Percentiles rank a stretch among this genome's conserved stretches.
phyloP scores from a whole-genome alignment of 805 yeast species.

The Candida arabinofermentans region DNA sequence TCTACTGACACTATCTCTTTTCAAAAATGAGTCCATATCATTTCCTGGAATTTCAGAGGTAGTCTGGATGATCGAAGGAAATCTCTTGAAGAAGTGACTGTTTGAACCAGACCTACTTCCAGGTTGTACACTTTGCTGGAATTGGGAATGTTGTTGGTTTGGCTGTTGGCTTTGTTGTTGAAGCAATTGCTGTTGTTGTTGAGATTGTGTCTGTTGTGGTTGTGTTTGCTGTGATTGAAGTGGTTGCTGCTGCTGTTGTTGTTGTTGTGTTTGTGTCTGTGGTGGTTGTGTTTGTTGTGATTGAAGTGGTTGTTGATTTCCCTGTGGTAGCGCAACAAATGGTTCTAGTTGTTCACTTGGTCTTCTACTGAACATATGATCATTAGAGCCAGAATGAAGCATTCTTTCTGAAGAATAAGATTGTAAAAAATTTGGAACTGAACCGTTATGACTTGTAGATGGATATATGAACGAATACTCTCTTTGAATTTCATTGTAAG shows the following conservation, averaged over 20 bases:
- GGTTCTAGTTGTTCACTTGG: slow-evolving; percentile 51
- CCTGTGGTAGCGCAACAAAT: slow-evolving; percentile 33
- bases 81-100: slow-evolving; percentile 27
- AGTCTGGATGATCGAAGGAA: slow-evolving; percentile 29
- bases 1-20: slow-evolving; percentile 31
- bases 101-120: slow-evolving; percentile 25
- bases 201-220: background rate
- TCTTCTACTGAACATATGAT: slow-evolving; percentile 33
- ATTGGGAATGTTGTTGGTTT: slow-evolving; percentile 1
- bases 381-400: slow-evolving; percentile 17
- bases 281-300: slow-evolving; percentile 14
- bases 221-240: slow-evolving; percentile 2
- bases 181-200: slow-evolving; percentile 1
- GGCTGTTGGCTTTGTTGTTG: slow-evolving; percentile 1
- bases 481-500: slow-evolving; percentile 23
- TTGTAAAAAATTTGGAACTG: slow-evolving; percentile 17
- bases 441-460: slow-evolving; percentile 15
- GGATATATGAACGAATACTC: slow-evolving; percentile 27
- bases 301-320: slow-evolving; percentile 14
- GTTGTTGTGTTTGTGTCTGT: slow-evolving; percentile 18
- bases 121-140: slow-evolving; percentile 13
- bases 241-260: slow-evolving; percentile 8
- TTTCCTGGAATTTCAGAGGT: slow-evolving; percentile 23
- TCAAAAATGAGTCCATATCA: slow-evolving; percentile 34
- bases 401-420: slow-evolving; percentile 27